Evolutionary conservation across 768 basidiomycete species (phyloP).

Genomic region (Dentipellis sp.): DNA sequence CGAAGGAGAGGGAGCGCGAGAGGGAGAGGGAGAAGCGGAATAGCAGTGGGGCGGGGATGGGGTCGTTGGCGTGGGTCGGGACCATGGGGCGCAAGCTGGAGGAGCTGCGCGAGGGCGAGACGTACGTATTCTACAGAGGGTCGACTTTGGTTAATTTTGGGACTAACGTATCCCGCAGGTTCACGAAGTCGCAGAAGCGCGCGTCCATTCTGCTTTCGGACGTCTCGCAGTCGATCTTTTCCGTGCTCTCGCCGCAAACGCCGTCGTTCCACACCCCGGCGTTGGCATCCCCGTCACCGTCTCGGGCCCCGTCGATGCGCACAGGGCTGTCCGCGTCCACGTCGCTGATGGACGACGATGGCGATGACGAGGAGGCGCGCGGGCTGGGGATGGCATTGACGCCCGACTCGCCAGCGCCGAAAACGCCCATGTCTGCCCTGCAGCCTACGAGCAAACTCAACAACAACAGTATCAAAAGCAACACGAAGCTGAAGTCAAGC

Average conservation of each 20-base stretch:
- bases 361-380: constrained; percentile 4
- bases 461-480: neutral
- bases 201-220: constrained; percentile 59
- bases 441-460: neutral
- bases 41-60: constrained; percentile 13
- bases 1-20: neutral
- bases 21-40: constrained; percentile 5
- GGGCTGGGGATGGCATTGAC: constrained; percentile 1
- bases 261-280: constrained; percentile 13
- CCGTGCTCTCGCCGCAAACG: constrained; percentile 30
- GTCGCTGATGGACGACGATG: constrained; percentile 9
- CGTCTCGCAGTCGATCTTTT: constrained; percentile 46
- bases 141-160: no score
- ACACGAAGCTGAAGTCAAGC: no score
- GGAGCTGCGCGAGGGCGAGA: constrained; percentile 42
- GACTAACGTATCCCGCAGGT: constrained; percentile 27
- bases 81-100: constrained; percentile 41
- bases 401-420: neutral
- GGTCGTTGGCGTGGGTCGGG: constrained; percentile 33
- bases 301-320: neutral
- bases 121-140: constrained; percentile 42
- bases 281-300: neutral
- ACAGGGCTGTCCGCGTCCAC: neutral
- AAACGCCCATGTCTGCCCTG: neutral
- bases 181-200: constrained; percentile 59